Conservation (phyloP, 192 early-diverging fungal genomes). For the Chytriomyces sp. region DNA sequence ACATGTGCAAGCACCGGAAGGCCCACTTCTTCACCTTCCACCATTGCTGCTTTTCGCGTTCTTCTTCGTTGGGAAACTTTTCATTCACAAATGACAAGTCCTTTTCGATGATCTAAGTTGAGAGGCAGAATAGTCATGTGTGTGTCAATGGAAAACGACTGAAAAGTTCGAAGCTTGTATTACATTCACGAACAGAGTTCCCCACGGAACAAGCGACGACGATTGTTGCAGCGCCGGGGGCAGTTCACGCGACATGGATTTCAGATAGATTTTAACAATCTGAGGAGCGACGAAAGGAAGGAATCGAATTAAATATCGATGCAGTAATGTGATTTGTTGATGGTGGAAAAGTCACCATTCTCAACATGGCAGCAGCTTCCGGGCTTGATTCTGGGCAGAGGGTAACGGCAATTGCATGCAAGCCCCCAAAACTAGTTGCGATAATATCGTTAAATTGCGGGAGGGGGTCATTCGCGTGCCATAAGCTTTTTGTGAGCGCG, state of each 20-base stretch:
- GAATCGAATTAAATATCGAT: too few species aligned
- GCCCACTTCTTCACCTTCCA: constrained; percentile 98
- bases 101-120: constrained; percentile 32
- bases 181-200: constrained; percentile 82
- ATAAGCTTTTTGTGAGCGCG: constrained; percentile 80
- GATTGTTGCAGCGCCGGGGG: constrained; percentile 63
- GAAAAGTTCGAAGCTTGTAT: constrained; percentile 46
- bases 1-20: constrained; percentile 78
- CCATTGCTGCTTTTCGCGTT: constrained; percentile 80
- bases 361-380: constrained; percentile 67
- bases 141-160: constrained; percentile 1
- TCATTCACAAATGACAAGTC: constrained; percentile 37
- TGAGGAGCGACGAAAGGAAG: constrained; percentile 20
- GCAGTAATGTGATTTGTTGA: background rate
- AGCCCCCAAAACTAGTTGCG: constrained; percentile 73
- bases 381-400: constrained; percentile 64
- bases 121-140: background rate
- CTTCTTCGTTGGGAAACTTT: constrained; percentile 61
- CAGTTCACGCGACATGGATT: constrained; percentile 53
- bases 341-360: constrained; percentile 6
- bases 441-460: constrained; percentile 63
- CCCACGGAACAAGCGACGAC: constrained; percentile 82
- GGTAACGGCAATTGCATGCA: constrained; percentile 77
- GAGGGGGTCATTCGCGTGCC: constrained; percentile 53
- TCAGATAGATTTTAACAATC: constrained; percentile 84